These are phyloP conservation scores for Coniochaeta sp. DNA, from an alignment of 2,329 filamentous ascomycete species.

Conservation along the genomic window DNA sequence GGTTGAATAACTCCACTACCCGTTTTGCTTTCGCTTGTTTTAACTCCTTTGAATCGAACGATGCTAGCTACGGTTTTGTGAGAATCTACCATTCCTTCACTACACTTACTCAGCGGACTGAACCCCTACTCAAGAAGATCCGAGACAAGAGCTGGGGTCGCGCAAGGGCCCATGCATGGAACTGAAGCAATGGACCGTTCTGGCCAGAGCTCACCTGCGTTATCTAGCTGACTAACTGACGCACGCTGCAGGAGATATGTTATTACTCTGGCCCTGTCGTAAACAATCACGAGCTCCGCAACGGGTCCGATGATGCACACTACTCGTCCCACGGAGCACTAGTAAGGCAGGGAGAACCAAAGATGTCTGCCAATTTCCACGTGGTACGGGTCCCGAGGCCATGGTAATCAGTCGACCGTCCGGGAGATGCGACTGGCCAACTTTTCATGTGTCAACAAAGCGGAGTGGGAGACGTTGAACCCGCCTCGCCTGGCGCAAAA, in stretches of 20 bases:
- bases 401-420: neutral
- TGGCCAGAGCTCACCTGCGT: neutral
- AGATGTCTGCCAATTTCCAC: neutral
- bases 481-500: neutral
- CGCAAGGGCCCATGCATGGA: neutral
- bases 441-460: neutral
- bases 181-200: neutral
- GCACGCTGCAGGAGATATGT: neutral
- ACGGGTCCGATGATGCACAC: neutral
- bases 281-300: neutral
- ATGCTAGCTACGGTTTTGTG: neutral
- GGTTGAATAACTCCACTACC: neutral
- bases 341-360: neutral
- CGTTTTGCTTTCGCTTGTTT: neutral
- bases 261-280: neutral
- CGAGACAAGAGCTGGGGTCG: neutral
- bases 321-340: neutral
- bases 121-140: neutral
- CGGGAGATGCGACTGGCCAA: neutral
- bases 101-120: neutral
- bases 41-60: neutral
- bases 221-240: neutral
- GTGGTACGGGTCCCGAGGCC: neutral
- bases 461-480: neutral
- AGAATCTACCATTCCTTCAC: neutral